Conservation (phyloP, 2,329 filamentous ascomycete genomes). For the Trichoderma arundinaceum region DNA sequence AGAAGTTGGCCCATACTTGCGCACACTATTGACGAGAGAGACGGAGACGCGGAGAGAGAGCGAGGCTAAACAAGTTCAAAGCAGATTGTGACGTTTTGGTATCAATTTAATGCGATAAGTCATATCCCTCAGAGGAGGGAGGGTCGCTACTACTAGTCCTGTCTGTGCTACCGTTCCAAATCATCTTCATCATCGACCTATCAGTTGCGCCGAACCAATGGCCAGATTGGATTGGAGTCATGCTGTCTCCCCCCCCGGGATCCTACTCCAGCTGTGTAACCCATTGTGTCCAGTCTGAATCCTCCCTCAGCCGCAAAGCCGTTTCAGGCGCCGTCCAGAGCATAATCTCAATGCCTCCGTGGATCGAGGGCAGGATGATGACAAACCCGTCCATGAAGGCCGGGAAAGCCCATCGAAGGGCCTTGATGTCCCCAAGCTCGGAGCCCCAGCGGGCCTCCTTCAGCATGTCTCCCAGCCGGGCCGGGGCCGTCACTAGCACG, state of each 20-base stretch:
- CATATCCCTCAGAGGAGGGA: conserved; percentile 16
- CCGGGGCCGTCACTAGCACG: conserved; percentile 27
- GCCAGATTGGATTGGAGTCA: background rate
- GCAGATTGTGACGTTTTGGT: background rate
- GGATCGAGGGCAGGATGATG: conserved; percentile 27
- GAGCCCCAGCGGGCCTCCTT: conserved; percentile 25
- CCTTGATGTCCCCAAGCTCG: conserved; percentile 29
- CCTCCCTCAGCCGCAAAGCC: conserved; percentile 19
- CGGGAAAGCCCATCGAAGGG: conserved; percentile 30
- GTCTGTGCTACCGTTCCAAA: conserved; percentile 1
- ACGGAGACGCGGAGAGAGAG: no score
- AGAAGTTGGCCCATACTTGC: background rate
- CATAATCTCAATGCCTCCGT: conserved; percentile 31
- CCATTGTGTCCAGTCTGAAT: conserved; percentile 30
- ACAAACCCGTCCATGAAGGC: conserved; percentile 31
- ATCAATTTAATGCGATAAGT: conserved; percentile 19
- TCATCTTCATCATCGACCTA: conserved; percentile 3
- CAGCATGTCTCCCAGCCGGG: conserved; percentile 29
- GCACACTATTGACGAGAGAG: no score
- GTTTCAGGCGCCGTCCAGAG: conserved; percentile 31
- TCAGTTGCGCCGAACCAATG: conserved; percentile 11
- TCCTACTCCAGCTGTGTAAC: conserved; percentile 30
- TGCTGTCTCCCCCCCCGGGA: background rate
- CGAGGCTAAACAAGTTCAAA: background rate
- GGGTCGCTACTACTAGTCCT: conserved; percentile 13